Evolutionary conservation across 352 stramenopile species (phyloP), one percentile per base, ranked within the genome.

Genomic region (Phytophthora nicotianae): DNA sequence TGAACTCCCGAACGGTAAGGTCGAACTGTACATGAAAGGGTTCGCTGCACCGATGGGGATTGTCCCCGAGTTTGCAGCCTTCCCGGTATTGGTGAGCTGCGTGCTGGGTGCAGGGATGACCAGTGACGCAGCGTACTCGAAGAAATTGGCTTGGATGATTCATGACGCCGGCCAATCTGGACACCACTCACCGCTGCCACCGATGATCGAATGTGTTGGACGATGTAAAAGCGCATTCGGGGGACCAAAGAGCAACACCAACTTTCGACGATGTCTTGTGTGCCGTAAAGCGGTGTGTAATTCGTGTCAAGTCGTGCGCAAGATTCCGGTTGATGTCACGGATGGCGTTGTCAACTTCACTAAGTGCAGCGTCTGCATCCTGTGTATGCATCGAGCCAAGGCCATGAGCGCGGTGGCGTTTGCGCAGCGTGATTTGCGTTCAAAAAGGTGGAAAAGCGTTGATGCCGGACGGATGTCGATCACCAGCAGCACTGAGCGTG

Each of bases 81-180:
- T 80, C 41, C 65, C 63, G 9, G 51, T 76, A 7, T 23, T 79
- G 0, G 67, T 72, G 16, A 71, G 59, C 42, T 73, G 71, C 29
- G 75, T 86, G 3, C 58, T 73, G 11, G 72, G 81, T 3, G 62
- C 77, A 24, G 54, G 65, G 0, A 77, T 74, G 46, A 77, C 73
- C 3, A 75, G 68, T 14, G 67, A 75, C 42, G 58, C 63, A 3
- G 64, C 67, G 11, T 72, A 76, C 17, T 68, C 62, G 17, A 79
- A 76, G 62, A 79, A 79, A 37, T 57, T 79, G 41, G 62, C 68
- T 37, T 87, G 74, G 76, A 80, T 90, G 64, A 77, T 83, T 35
- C 64, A 68, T 23, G 66, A 79, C 43, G 58, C 61, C 11, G 24
- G 54, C 4, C 48, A 63, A 4, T 29, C 42, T 0, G 46, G 23